Conservation (phyloP, 2,329 filamentous ascomycete species). For the Xylariaceae sp. region DNA sequence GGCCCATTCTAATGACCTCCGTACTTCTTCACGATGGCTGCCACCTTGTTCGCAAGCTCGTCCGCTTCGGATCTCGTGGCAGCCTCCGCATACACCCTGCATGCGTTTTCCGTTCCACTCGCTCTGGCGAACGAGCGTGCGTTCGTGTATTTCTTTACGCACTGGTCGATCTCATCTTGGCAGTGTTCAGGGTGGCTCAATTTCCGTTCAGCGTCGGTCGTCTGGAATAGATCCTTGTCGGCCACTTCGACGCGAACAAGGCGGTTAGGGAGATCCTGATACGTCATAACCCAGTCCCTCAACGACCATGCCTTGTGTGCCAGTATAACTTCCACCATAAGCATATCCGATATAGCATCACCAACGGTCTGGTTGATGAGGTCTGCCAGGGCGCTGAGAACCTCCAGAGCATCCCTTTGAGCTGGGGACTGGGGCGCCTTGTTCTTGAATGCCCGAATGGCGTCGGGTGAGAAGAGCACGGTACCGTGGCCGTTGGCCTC, state of each 20-base stretch:
- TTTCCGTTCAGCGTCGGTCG: slow-evolving; percentile 88
- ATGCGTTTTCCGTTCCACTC: slow-evolving; percentile 93
- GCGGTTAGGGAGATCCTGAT: slow-evolving; percentile 91
- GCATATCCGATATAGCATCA: slow-evolving; percentile 92
- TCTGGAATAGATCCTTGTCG: slow-evolving; percentile 85
- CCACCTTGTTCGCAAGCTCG: slow-evolving; percentile 83
- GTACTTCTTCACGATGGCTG: slow-evolving; percentile 70
- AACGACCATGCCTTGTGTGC: slow-evolving; percentile 92
- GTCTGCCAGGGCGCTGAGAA: slow-evolving; percentile 79
- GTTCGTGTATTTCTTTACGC: slow-evolving; percentile 88
- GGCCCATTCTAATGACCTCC: slow-evolving; percentile 32
- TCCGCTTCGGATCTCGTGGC: slow-evolving; percentile 87
- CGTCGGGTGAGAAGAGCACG: slow-evolving; percentile 87
- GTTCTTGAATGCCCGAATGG: slow-evolving; percentile 75
- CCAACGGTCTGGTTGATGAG: slow-evolving; percentile 98
- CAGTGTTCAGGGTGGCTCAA: slow-evolving; percentile 77
- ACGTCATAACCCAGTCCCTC: slow-evolving; percentile 89
- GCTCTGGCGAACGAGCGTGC: slow-evolving; percentile 90
- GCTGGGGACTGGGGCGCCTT: slow-evolving; percentile 87
- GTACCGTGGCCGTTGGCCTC: slow-evolving; percentile 98
- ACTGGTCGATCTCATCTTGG: slow-evolving; percentile 83
- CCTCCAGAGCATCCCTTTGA: slow-evolving; percentile 86
- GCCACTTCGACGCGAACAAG: slow-evolving; percentile 90
- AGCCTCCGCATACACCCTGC: slow-evolving; percentile 94
- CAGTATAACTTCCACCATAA: slow-evolving; percentile 93